phyloP scores from a whole-genome alignment of 345 rosid genomes.

The Eucalyptus microcorys region DNA sequence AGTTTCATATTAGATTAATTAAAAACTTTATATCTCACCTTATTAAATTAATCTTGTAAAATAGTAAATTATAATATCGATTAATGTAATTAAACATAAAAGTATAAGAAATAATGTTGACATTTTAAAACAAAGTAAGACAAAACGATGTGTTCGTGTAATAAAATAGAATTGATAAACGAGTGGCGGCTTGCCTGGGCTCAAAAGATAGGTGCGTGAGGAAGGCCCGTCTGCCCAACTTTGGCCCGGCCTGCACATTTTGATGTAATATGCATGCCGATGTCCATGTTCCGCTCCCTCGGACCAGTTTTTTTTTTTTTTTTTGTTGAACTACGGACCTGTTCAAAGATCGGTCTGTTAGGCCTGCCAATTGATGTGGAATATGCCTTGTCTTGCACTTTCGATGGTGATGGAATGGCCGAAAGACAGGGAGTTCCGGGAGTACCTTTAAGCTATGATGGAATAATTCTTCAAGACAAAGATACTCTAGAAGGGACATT shows the following conservation, averaged over 20 bases:
- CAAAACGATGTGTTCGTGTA: rapidly evolving
- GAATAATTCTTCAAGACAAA: not conserved
- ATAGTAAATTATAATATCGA: too few relatives aligned
- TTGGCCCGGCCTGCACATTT: not conserved
- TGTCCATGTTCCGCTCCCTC: not conserved
- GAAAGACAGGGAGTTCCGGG: not conserved
- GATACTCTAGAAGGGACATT: too few relatives aligned
- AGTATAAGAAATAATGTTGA: not conserved
- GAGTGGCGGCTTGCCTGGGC: rapidly evolving
- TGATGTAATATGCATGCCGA: not conserved
- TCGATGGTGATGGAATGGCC: not conserved
- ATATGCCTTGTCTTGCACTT: not conserved
- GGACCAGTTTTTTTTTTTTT: not conserved
- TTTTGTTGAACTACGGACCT: not conserved
- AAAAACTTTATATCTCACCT: rapidly evolving
- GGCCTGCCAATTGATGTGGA: not conserved
- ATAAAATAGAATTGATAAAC: not conserved
- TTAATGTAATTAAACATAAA: too few relatives aligned
- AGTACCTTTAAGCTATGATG: not conserved
- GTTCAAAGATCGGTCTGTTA: not conserved
- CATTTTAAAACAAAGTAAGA: not conserved
- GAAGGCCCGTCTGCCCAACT: not conserved
- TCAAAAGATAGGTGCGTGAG: not conserved
- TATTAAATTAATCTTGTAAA: too few relatives aligned
- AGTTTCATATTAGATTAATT: rapidly evolving